Evolutionary conservation across 78 protist species (phyloP).

Genomic region (Cavenderia fasciculata): DNA sequence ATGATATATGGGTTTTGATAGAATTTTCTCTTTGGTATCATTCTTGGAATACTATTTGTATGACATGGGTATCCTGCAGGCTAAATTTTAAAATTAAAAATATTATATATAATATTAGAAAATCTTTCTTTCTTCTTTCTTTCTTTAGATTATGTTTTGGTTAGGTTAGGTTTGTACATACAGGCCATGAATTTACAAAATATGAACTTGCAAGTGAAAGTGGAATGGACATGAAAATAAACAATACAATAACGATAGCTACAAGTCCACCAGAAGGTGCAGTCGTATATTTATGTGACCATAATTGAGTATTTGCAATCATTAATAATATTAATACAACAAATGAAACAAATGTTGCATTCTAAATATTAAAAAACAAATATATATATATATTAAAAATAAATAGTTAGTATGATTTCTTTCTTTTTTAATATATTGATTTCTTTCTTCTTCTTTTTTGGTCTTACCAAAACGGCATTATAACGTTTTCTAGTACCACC

Average conservation of each 20-base stretch:
- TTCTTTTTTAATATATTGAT: neutral
- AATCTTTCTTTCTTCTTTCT: too few relatives aligned
- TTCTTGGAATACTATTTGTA: slow-evolving; percentile 57
- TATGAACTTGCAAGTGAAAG: slow-evolving; percentile 31
- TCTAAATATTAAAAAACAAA: slow-evolving; percentile 14
- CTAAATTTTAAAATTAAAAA: neutral
- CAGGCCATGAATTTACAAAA: slow-evolving; percentile 72
- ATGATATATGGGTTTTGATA: slow-evolving; percentile 28
- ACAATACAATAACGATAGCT: slow-evolving; percentile 24
- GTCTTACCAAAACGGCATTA: slow-evolving; percentile 15
- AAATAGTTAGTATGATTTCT: neutral
- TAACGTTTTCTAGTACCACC: slow-evolving; percentile 70
- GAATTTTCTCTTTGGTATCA: slow-evolving; percentile 28
- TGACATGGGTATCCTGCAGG: slow-evolving; percentile 70
- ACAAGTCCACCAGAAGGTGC: slow-evolving; percentile 16
- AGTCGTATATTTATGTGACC: slow-evolving; percentile 18
- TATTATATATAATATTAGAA: neutral
- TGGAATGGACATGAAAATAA: slow-evolving; percentile 44
- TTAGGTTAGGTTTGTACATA: too few relatives aligned
- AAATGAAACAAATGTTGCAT: slow-evolving; percentile 20
- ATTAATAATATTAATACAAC: slow-evolving; percentile 3
- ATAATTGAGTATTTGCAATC: slow-evolving; percentile 37
- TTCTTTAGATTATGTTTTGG: too few relatives aligned
- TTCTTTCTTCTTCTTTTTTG: too few relatives aligned
- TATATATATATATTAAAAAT: neutral